Evolutionary conservation across 2,329 filamentous ascomycete genomes (phyloP).

Genomic region (Fusarium sp.): DNA sequence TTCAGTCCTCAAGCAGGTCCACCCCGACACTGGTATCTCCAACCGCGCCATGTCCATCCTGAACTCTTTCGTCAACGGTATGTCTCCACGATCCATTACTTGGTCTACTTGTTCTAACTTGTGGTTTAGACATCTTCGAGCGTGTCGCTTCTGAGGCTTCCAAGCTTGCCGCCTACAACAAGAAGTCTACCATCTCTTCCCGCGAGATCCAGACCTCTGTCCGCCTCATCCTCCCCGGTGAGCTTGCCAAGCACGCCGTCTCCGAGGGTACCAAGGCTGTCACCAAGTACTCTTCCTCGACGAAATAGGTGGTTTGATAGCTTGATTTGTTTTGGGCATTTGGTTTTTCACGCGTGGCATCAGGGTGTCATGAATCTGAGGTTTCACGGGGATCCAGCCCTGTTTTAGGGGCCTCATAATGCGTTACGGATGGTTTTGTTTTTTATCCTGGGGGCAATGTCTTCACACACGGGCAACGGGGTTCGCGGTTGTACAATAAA

Average conservation of each 20-base stretch:
- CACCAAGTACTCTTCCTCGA: constrained; percentile 99
- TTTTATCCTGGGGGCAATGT: constrained; percentile 74
- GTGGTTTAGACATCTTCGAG: constrained; percentile 89
- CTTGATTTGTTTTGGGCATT: constrained; percentile 70
- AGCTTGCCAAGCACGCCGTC: constrained; percentile 99
- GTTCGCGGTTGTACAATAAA: constrained; percentile 80
- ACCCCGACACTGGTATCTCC: constrained; percentile 99
- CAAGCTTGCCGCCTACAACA: constrained; percentile 99
- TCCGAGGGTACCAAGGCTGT: constrained; percentile 99
- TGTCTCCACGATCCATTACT: constrained; percentile 47
- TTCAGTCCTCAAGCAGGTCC: constrained; percentile 98
- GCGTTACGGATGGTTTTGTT: constrained; percentile 78
- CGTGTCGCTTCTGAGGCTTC: constrained; percentile 98
- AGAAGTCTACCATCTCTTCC: constrained; percentile 99
- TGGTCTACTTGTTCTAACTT: constrained; percentile 8
- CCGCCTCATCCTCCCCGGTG: constrained; percentile 95
- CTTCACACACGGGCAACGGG: constrained; percentile 74
- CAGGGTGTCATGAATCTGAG: constrained; percentile 68
- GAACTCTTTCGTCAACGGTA: constrained; percentile 99
- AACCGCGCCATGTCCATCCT: constrained; percentile 99
- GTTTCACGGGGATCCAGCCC: constrained; percentile 55
- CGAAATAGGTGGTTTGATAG: constrained; percentile 82
- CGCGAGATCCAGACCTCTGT: constrained; percentile 99
- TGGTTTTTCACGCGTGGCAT: constrained; percentile 64
- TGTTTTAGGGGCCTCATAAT: constrained; percentile 69